Percentiles rank a stretch among this genome's conserved stretches.
Evolutionary conservation across 176 grass and related monocot species (phyloP).

Genomic region (Canna indica): DNA sequence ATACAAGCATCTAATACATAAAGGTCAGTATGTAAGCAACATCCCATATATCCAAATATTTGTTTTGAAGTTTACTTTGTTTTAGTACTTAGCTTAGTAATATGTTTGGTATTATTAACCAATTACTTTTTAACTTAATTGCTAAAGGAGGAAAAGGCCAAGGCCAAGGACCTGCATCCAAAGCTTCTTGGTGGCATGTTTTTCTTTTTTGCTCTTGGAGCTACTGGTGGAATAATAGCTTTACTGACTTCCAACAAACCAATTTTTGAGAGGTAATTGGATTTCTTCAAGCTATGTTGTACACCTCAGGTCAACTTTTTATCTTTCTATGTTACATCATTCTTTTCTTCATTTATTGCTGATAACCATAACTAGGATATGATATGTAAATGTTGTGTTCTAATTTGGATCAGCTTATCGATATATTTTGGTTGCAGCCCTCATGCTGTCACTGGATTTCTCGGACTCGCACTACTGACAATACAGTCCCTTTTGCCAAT

Average conservation of each 20-base stretch:
- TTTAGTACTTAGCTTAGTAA: not conserved
- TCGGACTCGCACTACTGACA: slow-evolving; percentile 55
- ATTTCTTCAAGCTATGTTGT: not conserved
- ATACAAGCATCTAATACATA: not conserved
- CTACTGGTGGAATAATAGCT: slow-evolving; percentile 72
- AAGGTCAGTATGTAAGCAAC: not conserved
- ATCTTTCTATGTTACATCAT: not conserved
- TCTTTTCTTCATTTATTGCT: not conserved
- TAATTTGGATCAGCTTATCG: not conserved
- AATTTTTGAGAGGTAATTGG: slow-evolving; percentile 79
- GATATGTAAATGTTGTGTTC: not conserved
- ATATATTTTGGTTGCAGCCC: slow-evolving; percentile 37
- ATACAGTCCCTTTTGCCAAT: slow-evolving; percentile 67
- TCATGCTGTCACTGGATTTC: slow-evolving; percentile 60
- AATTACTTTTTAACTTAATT: slow-evolving; percentile 1
- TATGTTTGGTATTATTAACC: not conserved
- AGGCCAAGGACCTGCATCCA: slow-evolving; percentile 87
- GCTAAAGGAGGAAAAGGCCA: slow-evolving; percentile 77
- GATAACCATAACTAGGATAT: not conserved
- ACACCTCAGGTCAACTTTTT: not conserved
- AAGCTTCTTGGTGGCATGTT: slow-evolving; percentile 93
- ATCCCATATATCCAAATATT: too few species aligned
- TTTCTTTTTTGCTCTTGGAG: slow-evolving; percentile 85
- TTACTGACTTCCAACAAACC: slow-evolving; percentile 77
- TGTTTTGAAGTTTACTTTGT: not conserved